Conservation (phyloP, 2,329 filamentous ascomycete genomes). For the Diaporthe sp. region DNA sequence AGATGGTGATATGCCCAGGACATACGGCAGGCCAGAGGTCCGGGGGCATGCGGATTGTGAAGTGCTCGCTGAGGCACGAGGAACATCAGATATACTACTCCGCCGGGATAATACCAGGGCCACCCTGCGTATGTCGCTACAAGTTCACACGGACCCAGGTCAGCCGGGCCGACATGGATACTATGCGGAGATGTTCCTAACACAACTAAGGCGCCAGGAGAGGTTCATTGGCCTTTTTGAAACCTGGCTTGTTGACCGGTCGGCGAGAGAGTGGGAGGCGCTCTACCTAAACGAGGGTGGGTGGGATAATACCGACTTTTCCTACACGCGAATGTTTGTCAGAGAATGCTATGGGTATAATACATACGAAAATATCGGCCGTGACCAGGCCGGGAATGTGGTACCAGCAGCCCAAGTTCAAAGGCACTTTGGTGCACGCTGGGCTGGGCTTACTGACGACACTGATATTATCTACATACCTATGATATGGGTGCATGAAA, state of each 20-base stretch:
- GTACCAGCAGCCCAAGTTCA: neutral
- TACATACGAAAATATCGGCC: neutral
- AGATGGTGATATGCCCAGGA: neutral
- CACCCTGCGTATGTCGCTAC: neutral
- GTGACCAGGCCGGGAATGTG: neutral
- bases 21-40: neutral
- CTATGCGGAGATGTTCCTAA: neutral
- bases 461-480: neutral
- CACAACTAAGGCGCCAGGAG: neutral
- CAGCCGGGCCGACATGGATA: neutral
- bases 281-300: neutral
- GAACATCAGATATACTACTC: neutral
- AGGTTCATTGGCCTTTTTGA: neutral
- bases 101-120: neutral
- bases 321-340: neutral
- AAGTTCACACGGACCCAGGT: neutral
- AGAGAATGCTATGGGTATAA: neutral
- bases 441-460: neutral
- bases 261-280: neutral
- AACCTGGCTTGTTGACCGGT: neutral
- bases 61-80: neutral
- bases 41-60: too few relatives aligned
- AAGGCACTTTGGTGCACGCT: neutral
- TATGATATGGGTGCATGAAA: neutral
- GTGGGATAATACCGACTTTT: neutral